Conservation (phyloP, 176 grass and related monocot genomes). For the Thalia dealbata region DNA sequence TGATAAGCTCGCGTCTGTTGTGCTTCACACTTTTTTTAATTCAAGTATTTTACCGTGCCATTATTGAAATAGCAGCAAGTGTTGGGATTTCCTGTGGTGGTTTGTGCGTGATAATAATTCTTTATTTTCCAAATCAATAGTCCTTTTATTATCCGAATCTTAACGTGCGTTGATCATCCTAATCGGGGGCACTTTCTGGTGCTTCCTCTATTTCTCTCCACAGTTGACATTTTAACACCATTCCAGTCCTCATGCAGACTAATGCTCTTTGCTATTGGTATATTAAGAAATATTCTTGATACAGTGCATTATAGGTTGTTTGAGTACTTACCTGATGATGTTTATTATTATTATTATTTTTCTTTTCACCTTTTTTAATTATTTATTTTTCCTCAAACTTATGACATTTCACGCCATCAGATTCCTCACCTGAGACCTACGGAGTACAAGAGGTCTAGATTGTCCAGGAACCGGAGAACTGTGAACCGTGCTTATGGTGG, state of each 20-base stretch:
- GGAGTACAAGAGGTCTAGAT: background rate
- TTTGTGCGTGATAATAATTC: too few species aligned
- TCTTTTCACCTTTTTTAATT: background rate
- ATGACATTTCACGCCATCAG: background rate
- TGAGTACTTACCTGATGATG: background rate
- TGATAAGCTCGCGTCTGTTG: too few species aligned
- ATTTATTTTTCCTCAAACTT: background rate
- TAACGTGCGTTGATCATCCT: too few species aligned
- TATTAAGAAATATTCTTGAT: background rate
- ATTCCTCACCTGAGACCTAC: slow-evolving; percentile 6
- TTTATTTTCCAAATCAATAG: too few species aligned
- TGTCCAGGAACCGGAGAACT: background rate
- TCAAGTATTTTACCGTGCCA: too few species aligned
- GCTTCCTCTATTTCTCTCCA: too few species aligned
- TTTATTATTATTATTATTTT: background rate
- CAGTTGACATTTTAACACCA: too few species aligned
- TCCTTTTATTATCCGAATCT: too few species aligned
- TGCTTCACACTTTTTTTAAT: too few species aligned
- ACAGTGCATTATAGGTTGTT: background rate
- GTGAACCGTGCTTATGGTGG: slow-evolving; percentile 8
- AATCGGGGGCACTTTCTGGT: too few species aligned
- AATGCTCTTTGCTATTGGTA: background rate
- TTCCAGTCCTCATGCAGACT: background rate
- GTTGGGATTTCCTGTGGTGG: too few species aligned
- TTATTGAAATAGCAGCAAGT: too few species aligned